Evolutionary conservation across 371 early-diverging fungal genomes (phyloP).

Genomic region (Blastocladiella emersonii): DNA sequence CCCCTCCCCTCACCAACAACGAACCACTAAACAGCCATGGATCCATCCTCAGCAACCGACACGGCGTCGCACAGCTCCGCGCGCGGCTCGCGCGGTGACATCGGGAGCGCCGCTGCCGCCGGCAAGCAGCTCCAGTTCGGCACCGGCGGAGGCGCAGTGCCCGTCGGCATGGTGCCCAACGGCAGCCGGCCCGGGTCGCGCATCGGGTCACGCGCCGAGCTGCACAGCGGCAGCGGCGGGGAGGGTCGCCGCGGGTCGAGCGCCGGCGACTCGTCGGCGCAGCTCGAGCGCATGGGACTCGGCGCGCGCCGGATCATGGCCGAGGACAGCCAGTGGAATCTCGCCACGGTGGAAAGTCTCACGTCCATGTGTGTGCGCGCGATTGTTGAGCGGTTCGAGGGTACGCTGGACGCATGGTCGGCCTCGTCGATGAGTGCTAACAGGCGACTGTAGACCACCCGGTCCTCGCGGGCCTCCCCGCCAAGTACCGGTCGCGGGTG

Average conservation of each 20-base stretch:
- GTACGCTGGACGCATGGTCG: background rate
- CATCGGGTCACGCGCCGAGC: background rate
- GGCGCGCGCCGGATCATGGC: background rate
- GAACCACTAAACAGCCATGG: no score
- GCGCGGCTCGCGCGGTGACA: no score
- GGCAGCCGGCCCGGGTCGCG: background rate
- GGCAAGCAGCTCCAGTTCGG: no score
- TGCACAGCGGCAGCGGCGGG: background rate
- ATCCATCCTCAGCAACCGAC: no score
- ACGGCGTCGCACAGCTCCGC: no score
- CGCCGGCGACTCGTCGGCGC: no score
- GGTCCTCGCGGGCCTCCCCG: background rate
- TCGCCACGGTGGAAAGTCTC: background rate
- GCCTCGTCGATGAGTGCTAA: background rate
- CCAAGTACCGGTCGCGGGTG: background rate
- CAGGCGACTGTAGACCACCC: background rate
- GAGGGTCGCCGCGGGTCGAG: no score
- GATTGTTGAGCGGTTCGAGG: background rate
- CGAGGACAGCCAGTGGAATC: constrained; percentile 1
- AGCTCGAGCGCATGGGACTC: no score
- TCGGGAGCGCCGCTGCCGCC: no score
- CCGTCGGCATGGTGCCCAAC: no score
- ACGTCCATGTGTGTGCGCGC: constrained; percentile 1
- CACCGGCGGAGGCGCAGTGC: no score
- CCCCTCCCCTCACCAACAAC: no score